Percentiles rank a stretch among this genome's conserved stretches.
These are phyloP conservation scores for Macrotyloma uniflorum DNA, from an alignment of 306 rosid species.

Conservation along the genomic window DNA sequence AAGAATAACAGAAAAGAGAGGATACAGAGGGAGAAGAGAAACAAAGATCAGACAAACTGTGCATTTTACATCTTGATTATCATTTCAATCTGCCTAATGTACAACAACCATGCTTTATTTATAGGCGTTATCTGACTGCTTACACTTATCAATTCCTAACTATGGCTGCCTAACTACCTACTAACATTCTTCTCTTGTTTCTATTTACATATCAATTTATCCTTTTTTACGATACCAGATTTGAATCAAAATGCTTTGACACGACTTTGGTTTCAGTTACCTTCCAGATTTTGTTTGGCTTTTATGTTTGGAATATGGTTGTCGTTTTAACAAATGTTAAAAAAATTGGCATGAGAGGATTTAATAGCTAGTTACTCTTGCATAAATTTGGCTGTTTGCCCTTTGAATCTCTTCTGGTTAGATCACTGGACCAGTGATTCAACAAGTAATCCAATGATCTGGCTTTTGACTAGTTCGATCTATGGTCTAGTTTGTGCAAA, in stretches of 20 bases:
- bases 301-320: constrained; percentile 5
- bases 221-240: neutral
- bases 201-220: neutral
- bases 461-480: constrained; percentile 12
- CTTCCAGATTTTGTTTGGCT: neutral
- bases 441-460: neutral
- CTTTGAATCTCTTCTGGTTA: neutral
- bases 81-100: neutral
- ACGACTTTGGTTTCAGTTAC: neutral
- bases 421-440: neutral
- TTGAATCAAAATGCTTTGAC: neutral
- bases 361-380: neutral
- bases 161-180: neutral
- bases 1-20: too few relatives aligned
- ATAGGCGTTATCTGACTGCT: neutral
- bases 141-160: neutral
- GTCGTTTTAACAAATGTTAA: neutral
- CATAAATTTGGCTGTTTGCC: constrained; percentile 7
- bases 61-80: neutral
- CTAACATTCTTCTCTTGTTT: neutral
- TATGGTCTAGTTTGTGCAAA: constrained; percentile 9
- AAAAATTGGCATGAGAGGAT: neutral
- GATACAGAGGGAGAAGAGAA: too few relatives aligned
- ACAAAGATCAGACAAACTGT: too few relatives aligned
- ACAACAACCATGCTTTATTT: neutral